phyloP scores from a whole-genome alignment of 441 rosid species.

The Erysimum cheiri region DNA sequence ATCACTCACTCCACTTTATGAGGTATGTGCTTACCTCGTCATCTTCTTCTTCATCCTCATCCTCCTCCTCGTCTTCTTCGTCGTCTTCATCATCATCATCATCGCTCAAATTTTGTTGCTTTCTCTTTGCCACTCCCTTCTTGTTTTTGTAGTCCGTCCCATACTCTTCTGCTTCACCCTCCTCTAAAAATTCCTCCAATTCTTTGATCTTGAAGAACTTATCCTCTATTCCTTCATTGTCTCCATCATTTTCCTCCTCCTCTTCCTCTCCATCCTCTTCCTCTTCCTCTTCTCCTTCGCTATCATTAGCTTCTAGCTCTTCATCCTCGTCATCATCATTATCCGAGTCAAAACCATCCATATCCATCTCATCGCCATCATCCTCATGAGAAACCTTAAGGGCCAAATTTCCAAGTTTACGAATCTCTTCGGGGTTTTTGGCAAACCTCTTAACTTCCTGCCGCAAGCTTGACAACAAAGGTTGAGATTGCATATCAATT shows the following conservation, averaged over 20 bases:
- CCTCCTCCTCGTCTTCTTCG: slow-evolving; percentile 46
- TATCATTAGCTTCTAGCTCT: slow-evolving; percentile 41
- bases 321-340: slow-evolving; percentile 41
- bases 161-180: slow-evolving; percentile 80
- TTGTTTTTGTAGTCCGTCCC: slow-evolving; percentile 53
- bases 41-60: slow-evolving; percentile 45
- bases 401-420: slow-evolving; percentile 41
- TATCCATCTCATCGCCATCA: slow-evolving; percentile 43
- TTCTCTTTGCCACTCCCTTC: slow-evolving; percentile 42
- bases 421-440: slow-evolving; percentile 62
- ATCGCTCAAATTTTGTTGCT: slow-evolving; percentile 37
- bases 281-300: slow-evolving; percentile 38
- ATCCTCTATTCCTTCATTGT: slow-evolving; percentile 69
- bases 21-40: slow-evolving; percentile 43
- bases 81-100: slow-evolving; percentile 46
- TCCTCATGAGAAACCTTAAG: slow-evolving; percentile 36
- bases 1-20: background rate
- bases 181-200: slow-evolving; percentile 71
- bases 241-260: slow-evolving; percentile 31
- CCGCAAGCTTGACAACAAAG: slow-evolving; percentile 58
- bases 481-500: slow-evolving; percentile 78
- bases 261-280: slow-evolving; percentile 30
- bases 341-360: slow-evolving; percentile 44
- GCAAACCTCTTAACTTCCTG: slow-evolving; percentile 63
- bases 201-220: slow-evolving; percentile 80